Percentiles rank a stretch among this genome's conserved stretches.
Evolutionary conservation across 1,139 yeast species (phyloP).

Genomic region (Meyerozyma athensensis): DNA sequence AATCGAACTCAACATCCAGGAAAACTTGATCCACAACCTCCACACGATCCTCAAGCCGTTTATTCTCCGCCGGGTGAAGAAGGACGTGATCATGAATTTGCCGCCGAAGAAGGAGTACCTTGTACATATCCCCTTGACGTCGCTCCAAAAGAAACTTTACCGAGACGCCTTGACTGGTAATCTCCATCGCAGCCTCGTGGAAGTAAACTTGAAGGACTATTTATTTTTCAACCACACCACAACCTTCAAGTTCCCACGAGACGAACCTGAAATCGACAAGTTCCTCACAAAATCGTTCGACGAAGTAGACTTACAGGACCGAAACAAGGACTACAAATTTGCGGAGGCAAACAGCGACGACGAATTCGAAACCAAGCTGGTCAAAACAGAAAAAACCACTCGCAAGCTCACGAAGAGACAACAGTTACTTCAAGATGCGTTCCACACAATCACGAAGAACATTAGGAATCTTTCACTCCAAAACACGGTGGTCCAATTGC

Average conservation of each 20-base stretch:
- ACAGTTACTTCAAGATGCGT: conserved; percentile 15
- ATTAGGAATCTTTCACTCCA: conserved; percentile 37
- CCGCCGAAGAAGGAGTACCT: conserved; percentile 91
- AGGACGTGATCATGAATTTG: conserved; percentile 57
- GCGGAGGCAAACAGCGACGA: conserved; percentile 28
- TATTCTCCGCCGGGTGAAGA: conserved; percentile 72
- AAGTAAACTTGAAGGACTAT: conserved; percentile 44
- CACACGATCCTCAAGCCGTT: conserved; percentile 90
- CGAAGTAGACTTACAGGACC: neutral
- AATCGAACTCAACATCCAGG: conserved; percentile 60
- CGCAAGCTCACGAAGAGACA: conserved; percentile 12
- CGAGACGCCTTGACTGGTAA: conserved; percentile 48
- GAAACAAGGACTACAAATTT: conserved; percentile 7
- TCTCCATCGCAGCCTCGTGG: conserved; percentile 37
- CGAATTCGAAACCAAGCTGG: conserved; percentile 15
- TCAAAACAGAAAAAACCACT: conserved; percentile 4
- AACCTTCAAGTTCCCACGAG: conserved; percentile 13
- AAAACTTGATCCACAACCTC: conserved; percentile 63
- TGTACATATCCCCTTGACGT: conserved; percentile 65
- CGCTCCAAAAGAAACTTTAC: conserved; percentile 62
- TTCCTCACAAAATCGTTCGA: conserved; percentile 28
- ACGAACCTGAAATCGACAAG: conserved; percentile 32
- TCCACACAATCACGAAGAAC: conserved; percentile 16
- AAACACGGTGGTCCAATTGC: conserved; percentile 73
- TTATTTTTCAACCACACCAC: conserved; percentile 26